A percentile compares a stretch with the other conserved stretches of the same genome.
Evolutionary conservation across 352 stramenopile genomes (phyloP).

Genomic region (Pythium grandisporangium): DNA sequence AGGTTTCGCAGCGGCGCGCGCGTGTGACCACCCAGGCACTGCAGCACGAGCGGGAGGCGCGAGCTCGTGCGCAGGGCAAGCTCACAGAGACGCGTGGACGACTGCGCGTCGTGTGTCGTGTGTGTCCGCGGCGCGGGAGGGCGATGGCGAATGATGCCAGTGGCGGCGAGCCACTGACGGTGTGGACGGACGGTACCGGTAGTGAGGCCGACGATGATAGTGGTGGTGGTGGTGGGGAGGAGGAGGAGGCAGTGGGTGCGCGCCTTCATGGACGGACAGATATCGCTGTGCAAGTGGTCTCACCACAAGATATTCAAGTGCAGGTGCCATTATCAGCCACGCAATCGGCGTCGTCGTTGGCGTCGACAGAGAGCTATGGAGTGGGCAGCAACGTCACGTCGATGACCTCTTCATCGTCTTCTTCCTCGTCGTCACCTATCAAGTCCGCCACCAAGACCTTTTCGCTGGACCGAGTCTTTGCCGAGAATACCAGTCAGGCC

Average conservation of each 20-base stretch:
- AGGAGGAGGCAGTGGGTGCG: slow-evolving; percentile 3
- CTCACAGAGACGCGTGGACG: slow-evolving; percentile 37
- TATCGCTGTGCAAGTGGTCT: background rate
- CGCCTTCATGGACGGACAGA: background rate
- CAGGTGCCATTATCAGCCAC: slow-evolving; percentile 3
- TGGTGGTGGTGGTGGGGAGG: too few relatives aligned
- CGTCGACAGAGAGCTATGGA: too few relatives aligned
- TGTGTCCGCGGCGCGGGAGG: too few relatives aligned
- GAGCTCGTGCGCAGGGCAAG: slow-evolving; percentile 34
- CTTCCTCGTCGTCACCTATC: background rate
- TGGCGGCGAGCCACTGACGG: too few relatives aligned
- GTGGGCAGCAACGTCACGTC: too few relatives aligned
- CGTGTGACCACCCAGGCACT: slow-evolving; percentile 23
- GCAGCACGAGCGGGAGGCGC: slow-evolving; percentile 35
- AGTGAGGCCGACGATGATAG: too few relatives aligned
- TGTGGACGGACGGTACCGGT: too few relatives aligned
- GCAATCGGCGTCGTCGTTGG: too few relatives aligned
- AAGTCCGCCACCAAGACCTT: slow-evolving; percentile 30
- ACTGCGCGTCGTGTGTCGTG: slow-evolving; percentile 75
- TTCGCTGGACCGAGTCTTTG: slow-evolving; percentile 81
- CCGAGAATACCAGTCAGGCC: slow-evolving; percentile 43
- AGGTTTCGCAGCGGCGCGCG: slow-evolving; percentile 22
- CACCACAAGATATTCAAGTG: slow-evolving; percentile 13
- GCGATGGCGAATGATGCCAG: too few relatives aligned
- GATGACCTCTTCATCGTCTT: background rate